Percentiles rank a stretch among this genome's conserved stretches.
phyloP scores from a whole-genome alignment of 2,329 filamentous ascomycete genomes.

The Trichoderma simmonsii region DNA sequence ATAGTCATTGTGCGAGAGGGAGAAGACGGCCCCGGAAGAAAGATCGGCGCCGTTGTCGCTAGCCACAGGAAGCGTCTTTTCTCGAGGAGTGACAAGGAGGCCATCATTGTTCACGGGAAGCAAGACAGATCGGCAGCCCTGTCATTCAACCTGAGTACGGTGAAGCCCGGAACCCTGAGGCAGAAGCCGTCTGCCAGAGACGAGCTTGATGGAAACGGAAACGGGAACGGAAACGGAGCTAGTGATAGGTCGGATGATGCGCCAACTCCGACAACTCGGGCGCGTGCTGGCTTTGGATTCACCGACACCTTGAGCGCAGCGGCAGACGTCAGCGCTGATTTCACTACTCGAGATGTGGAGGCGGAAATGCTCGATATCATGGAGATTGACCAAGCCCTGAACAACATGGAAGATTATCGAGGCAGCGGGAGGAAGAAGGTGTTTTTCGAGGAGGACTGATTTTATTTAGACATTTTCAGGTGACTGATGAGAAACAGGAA shows the following conservation, averaged over 20 bases:
- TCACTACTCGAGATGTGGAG: conserved; percentile 53
- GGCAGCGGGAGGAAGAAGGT: conserved; percentile 50
- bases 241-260: conserved; percentile 23
- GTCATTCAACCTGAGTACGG: conserved; percentile 50
- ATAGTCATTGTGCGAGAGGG: conserved; percentile 54
- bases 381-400: conserved; percentile 60
- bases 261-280: conserved; percentile 29
- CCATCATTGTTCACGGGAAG: conserved; percentile 55
- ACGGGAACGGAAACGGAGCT: conserved; percentile 21
- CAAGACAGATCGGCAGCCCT: conserved; percentile 37
- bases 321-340: conserved; percentile 50
- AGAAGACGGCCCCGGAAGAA: conserved; percentile 46
- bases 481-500: conserved; percentile 27
- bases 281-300: conserved; percentile 47
- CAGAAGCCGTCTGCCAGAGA: conserved; percentile 30
- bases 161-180: conserved; percentile 39
- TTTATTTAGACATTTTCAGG: conserved; percentile 1
- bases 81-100: conserved; percentile 42
- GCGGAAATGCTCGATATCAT: conserved; percentile 63
- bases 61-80: conserved; percentile 36
- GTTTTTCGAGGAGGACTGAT: conserved; percentile 46
- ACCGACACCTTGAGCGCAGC: conserved; percentile 50
- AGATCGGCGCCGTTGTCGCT: conserved; percentile 37
- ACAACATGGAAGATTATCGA: conserved; percentile 51
- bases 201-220: conserved; percentile 5